These are phyloP conservation scores for Takashimella koratensis DNA, from an alignment of 1,284 basidiomycete genomes.

Conservation along the genomic window DNA sequence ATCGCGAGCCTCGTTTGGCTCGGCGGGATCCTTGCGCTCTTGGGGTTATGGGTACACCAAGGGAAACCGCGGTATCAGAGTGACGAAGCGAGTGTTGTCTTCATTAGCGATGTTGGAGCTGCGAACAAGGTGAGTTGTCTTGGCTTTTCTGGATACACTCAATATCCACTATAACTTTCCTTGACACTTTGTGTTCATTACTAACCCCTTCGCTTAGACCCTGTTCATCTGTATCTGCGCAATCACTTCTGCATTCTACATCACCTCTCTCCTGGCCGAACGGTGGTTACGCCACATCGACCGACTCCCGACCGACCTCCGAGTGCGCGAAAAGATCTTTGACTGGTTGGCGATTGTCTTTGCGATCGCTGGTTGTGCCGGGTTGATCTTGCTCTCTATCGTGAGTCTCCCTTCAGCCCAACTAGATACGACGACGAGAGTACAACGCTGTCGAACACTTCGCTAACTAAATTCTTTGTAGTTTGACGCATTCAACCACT, in stretches of 20 bases:
- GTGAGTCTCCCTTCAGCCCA: slow-evolving; percentile 31
- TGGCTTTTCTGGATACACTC: too few species aligned
- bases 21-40: slow-evolving; percentile 40
- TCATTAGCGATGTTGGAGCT: slow-evolving; percentile 53
- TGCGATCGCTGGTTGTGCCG: slow-evolving; percentile 48
- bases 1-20: slow-evolving; percentile 38
- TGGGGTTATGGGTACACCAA: slow-evolving; percentile 46
- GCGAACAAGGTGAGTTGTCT: slow-evolving; percentile 28
- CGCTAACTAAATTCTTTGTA: slow-evolving; percentile 9
- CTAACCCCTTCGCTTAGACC: slow-evolving; percentile 20
- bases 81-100: slow-evolving; percentile 49
- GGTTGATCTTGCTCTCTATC: slow-evolving; percentile 50
- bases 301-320: slow-evolving; percentile 51
- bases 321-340: slow-evolving; percentile 44
- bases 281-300: slow-evolving; percentile 53
- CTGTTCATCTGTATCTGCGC: slow-evolving; percentile 47
- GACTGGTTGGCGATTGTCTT: slow-evolving; percentile 52
- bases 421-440: too few species aligned
- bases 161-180: too few species aligned
- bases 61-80: slow-evolving; percentile 45
- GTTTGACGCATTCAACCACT: slow-evolving; percentile 50
- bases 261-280: slow-evolving; percentile 50
- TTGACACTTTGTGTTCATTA: slow-evolving; percentile 1
- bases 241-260: slow-evolving; percentile 35
- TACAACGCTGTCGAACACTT: not conserved